Evolutionary conservation across 1,284 basidiomycete genomes (phyloP).

Genomic region (Leucoagaricus sp.): DNA sequence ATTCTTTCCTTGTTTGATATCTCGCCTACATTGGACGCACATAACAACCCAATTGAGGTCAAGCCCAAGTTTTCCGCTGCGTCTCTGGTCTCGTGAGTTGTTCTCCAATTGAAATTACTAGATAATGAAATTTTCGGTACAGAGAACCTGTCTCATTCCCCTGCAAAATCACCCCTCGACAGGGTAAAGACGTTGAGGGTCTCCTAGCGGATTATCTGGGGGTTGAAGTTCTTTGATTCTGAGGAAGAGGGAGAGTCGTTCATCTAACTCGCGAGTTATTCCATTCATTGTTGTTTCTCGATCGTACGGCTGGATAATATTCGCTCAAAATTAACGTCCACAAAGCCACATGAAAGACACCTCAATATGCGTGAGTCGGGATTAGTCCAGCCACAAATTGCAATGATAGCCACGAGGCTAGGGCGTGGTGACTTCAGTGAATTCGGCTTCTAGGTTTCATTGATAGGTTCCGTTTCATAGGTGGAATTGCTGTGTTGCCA

Average conservation of each 20-base stretch:
- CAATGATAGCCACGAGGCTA: too few species aligned
- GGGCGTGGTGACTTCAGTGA: too few species aligned
- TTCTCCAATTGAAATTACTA: background rate
- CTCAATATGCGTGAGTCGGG: too few species aligned
- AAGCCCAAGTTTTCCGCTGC: conserved; percentile 19
- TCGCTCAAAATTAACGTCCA: too few species aligned
- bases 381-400: too few species aligned
- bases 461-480: too few species aligned
- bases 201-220: background rate
- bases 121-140: background rate
- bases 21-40: background rate
- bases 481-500: too few species aligned
- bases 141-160: background rate
- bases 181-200: background rate
- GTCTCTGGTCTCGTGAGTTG: conserved; percentile 24
- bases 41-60: conserved; percentile 18
- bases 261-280: background rate
- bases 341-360: too few species aligned
- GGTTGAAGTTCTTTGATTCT: background rate
- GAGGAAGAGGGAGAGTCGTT: too few species aligned
- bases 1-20: conserved; percentile 14
- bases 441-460: too few species aligned
- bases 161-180: background rate
- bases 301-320: too few species aligned
- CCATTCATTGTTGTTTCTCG: too few species aligned